These are phyloP conservation scores for Tranzscheliella williamsii DNA, from an alignment of 1,284 basidiomycete genomes.

Conservation along the genomic window DNA sequence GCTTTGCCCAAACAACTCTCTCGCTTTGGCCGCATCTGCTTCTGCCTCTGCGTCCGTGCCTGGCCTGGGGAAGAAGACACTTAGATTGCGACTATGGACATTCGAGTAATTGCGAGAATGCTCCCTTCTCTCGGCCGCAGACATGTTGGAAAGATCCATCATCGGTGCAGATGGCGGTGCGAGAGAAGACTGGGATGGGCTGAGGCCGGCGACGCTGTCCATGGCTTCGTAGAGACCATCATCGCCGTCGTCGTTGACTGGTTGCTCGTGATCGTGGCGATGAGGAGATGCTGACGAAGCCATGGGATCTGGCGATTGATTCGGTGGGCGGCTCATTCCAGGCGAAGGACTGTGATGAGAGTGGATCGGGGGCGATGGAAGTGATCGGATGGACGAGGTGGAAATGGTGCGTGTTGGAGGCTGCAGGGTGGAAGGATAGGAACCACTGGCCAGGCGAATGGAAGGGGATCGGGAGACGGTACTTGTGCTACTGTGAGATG, in stretches of 20 bases:
- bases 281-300: too few species aligned
- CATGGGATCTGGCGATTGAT: too few species aligned
- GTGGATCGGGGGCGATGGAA: constrained; percentile 5
- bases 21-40: constrained; percentile 23
- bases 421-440: constrained; percentile 30
- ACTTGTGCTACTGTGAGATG: background rate
- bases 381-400: constrained; percentile 20
- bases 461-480: constrained; percentile 25
- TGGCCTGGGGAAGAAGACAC: constrained; percentile 57
- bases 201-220: constrained; percentile 30
- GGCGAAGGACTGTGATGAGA: too few species aligned
- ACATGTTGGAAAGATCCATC: constrained; percentile 38
- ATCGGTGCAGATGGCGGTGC: background rate
- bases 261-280: background rate
- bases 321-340: too few species aligned
- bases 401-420: constrained; percentile 21
- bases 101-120: constrained; percentile 53
- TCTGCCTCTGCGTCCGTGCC: constrained; percentile 54
- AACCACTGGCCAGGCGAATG: constrained; percentile 28
- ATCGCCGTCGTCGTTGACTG: constrained; percentile 5
- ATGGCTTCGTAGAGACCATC: constrained; percentile 28
- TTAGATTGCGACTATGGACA: constrained; percentile 53
- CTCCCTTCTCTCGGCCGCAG: constrained; percentile 49
- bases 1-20: constrained; percentile 19
- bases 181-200: constrained; percentile 1